Conservation (phyloP, 148 eudicot species). For the Selenicereus undatus region DNA sequence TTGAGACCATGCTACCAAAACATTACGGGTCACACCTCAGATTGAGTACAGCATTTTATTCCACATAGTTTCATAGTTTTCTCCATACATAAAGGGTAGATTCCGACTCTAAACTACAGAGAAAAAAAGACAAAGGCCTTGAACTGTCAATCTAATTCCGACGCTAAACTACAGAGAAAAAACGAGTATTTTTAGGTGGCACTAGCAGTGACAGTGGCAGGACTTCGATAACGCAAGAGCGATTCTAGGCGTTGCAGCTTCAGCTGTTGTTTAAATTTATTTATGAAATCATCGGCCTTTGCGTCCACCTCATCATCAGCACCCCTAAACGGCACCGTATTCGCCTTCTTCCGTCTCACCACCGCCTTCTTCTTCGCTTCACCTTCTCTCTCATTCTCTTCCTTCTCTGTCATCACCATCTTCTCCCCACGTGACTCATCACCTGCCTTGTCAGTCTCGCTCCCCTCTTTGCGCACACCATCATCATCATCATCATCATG, state of each 20-base stretch:
- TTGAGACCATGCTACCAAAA: too few relatives aligned
- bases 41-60: too few relatives aligned
- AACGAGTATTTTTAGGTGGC: neutral
- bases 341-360: too few relatives aligned
- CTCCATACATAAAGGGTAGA: too few relatives aligned
- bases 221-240: slow-evolving; percentile 38
- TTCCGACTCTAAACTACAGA: too few relatives aligned
- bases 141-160: too few relatives aligned
- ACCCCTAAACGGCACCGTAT: slow-evolving; percentile 11
- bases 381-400: neutral
- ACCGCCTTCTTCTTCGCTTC: slow-evolving; percentile 12
- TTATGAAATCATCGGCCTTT: slow-evolving; percentile 72
- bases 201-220: neutral
- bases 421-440: slow-evolving; percentile 31
- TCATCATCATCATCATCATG: neutral
- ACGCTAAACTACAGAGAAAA: too few relatives aligned
- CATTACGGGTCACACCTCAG: too few relatives aligned
- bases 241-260: slow-evolving; percentile 74
- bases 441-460: neutral
- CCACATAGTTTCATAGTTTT: too few relatives aligned
- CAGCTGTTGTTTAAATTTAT: slow-evolving; percentile 66
- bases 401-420: neutral
- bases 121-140: too few relatives aligned
- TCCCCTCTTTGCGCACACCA: neutral
- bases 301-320: slow-evolving; percentile 55